phyloP scores from a whole-genome alignment of 169 alveolate genomes.

The Plasmodium cynomolgi region DNA sequence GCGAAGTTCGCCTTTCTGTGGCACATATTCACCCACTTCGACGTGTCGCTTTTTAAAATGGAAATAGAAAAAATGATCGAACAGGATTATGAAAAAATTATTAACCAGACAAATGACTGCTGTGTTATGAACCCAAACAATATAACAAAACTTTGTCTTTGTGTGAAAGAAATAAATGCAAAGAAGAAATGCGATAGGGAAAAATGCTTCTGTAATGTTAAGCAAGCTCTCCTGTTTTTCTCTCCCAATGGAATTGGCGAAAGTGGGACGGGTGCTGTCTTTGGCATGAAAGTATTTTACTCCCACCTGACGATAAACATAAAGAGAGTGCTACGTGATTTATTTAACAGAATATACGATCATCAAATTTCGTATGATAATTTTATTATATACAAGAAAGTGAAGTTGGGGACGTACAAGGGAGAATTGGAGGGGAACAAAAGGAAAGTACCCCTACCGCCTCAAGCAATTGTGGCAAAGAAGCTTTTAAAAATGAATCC shows the following conservation, averaged over 20 bases:
- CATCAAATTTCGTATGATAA: constrained; percentile 56
- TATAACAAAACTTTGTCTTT: constrained; percentile 37
- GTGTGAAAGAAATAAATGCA: constrained; percentile 35
- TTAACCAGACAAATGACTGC: constrained; percentile 25
- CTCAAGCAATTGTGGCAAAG: constrained; percentile 80
- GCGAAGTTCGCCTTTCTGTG: constrained; percentile 13
- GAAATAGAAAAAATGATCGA: constrained; percentile 38
- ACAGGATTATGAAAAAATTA: constrained; percentile 28
- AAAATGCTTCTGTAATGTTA: constrained; percentile 55
- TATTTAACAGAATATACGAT: constrained; percentile 48
- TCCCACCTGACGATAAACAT: constrained; percentile 23
- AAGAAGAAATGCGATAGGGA: constrained; percentile 28
- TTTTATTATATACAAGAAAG: constrained; percentile 75
- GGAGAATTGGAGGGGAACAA: constrained; percentile 71
- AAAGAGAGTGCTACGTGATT: constrained; percentile 28
- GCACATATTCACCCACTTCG: constrained; percentile 6
- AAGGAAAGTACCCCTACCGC: constrained; percentile 76
- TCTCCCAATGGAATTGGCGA: constrained; percentile 2
- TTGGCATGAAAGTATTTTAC: constrained; percentile 43
- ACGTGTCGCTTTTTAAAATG: not conserved
- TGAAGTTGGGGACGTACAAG: constrained; percentile 76
- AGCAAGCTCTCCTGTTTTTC: constrained; percentile 28
- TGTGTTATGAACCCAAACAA: constrained; percentile 28
- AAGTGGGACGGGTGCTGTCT: not conserved
- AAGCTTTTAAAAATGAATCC: constrained; percentile 56